Evolutionary conservation across 148 eudicot genomes (phyloP).

Genomic region (Hydrangea macrophylla): DNA sequence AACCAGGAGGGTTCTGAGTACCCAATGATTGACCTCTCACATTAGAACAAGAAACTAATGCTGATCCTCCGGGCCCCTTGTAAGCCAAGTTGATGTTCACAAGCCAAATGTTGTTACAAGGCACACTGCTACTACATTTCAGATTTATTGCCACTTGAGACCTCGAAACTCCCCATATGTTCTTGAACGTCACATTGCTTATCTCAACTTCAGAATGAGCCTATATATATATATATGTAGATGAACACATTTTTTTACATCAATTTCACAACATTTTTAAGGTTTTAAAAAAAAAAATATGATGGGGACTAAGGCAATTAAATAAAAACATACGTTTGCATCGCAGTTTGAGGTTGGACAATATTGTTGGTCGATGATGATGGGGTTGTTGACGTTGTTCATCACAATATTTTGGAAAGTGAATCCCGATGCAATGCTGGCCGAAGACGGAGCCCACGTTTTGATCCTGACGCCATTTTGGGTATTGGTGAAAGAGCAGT

Average conservation of each 20-base stretch:
- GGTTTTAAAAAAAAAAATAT: neutral
- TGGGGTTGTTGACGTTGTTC: conserved; percentile 44
- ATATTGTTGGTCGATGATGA: conserved; percentile 66
- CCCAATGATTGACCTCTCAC: conserved; percentile 39
- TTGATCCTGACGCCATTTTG: conserved; percentile 68
- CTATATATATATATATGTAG: conserved; percentile 7
- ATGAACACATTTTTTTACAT: too few relatives aligned
- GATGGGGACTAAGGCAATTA: neutral
- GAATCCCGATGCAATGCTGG: conserved; percentile 23
- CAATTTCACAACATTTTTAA: too few relatives aligned
- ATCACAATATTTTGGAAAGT: conserved; percentile 30
- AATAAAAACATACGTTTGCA: conserved; percentile 10
- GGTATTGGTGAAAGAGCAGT: conserved; percentile 34
- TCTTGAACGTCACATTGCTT: conserved; percentile 34
- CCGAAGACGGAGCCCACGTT: conserved; percentile 38
- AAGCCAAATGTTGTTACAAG: conserved; percentile 38
- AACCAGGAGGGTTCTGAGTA: conserved; percentile 21
- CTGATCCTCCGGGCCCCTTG: conserved; percentile 17
- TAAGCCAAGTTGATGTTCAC: conserved; percentile 37
- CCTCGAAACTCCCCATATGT: conserved; percentile 44
- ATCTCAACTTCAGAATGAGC: conserved; percentile 35
- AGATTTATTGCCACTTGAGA: conserved; percentile 37
- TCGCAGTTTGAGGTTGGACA: conserved; percentile 32
- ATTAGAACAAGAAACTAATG: conserved; percentile 34
- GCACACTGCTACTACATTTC: conserved; percentile 34